These are phyloP conservation scores for Heritiera fomes DNA, from an alignment of 345 rosid species.

Conservation along the genomic window DNA sequence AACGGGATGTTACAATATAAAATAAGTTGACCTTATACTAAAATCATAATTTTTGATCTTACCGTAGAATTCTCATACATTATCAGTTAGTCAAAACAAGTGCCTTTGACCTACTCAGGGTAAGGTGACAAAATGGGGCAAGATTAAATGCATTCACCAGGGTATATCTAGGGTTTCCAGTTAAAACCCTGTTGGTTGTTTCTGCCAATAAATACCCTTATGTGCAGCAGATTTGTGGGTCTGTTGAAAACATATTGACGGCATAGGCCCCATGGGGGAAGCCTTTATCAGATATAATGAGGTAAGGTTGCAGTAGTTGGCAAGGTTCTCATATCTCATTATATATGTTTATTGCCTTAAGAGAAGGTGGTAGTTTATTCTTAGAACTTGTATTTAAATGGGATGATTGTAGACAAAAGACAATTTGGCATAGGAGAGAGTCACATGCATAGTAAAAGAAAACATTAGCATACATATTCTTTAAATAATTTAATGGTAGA, in stretches of 20 bases:
- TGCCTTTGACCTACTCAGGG: background rate
- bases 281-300: background rate
- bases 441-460: background rate
- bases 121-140: background rate
- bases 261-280: slow-evolving; percentile 1
- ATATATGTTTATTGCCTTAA: background rate
- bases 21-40: too few species aligned
- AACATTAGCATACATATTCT: background rate
- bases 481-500: background rate
- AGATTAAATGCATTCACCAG: background rate
- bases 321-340: background rate
- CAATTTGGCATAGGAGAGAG: background rate
- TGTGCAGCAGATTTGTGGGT: background rate
- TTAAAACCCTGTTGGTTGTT: background rate
- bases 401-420: too few species aligned
- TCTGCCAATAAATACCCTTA: background rate
- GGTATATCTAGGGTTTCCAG: background rate
- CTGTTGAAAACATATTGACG: background rate
- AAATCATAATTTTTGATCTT: too few species aligned
- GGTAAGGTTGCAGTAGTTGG: background rate
- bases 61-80: too few species aligned
- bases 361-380: background rate
- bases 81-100: background rate
- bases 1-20: too few species aligned
- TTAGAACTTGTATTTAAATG: too few species aligned